These are phyloP conservation scores for Fomitopsis serialis DNA, from an alignment of 768 basidiomycete genomes.

Conservation along the genomic window DNA sequence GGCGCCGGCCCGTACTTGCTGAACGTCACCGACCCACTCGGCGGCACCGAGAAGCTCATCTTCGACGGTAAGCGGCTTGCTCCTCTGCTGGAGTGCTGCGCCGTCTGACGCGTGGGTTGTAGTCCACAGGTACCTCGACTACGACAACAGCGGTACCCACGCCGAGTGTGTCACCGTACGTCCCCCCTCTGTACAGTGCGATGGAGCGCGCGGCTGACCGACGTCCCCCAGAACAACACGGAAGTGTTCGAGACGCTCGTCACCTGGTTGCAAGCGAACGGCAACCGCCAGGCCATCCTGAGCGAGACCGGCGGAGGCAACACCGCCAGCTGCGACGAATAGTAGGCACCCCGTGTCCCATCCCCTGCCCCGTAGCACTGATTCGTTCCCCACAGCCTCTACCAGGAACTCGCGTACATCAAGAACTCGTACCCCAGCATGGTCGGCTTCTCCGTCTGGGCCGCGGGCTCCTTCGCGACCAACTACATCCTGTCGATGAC, in stretches of 20 bases:
- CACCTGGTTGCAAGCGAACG: slow-evolving; percentile 35
- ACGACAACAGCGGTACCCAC: slow-evolving; percentile 39
- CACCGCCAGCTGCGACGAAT: slow-evolving; percentile 30
- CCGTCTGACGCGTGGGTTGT: background rate
- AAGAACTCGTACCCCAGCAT: slow-evolving; percentile 37
- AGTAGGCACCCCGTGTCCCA: slow-evolving; percentile 16
- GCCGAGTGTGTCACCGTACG: slow-evolving; percentile 35
- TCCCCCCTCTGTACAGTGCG: slow-evolving; percentile 4
- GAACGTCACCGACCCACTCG: slow-evolving; percentile 36
- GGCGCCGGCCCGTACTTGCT: slow-evolving; percentile 35
- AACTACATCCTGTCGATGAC: slow-evolving; percentile 45
- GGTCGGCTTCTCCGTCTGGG: slow-evolving; percentile 50
- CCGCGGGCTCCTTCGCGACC: slow-evolving; percentile 46
- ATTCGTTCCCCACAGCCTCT: slow-evolving; percentile 25
- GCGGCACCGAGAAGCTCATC: slow-evolving; percentile 31
- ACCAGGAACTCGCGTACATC: slow-evolving; percentile 39
- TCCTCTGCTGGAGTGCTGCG: too few species aligned
- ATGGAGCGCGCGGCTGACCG: too few species aligned
- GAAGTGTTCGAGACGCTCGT: slow-evolving; percentile 37
- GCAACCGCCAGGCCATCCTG: slow-evolving; percentile 37
- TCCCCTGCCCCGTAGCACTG: background rate
- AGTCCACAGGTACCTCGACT: slow-evolving; percentile 43
- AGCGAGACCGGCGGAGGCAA: slow-evolving; percentile 42
- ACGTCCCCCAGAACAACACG: slow-evolving; percentile 35
- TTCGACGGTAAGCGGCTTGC: slow-evolving; percentile 30